Base-by-base conservation (phyloP, 1,284 basidiomycete species). In the Blastosporella zonata region DNA sequence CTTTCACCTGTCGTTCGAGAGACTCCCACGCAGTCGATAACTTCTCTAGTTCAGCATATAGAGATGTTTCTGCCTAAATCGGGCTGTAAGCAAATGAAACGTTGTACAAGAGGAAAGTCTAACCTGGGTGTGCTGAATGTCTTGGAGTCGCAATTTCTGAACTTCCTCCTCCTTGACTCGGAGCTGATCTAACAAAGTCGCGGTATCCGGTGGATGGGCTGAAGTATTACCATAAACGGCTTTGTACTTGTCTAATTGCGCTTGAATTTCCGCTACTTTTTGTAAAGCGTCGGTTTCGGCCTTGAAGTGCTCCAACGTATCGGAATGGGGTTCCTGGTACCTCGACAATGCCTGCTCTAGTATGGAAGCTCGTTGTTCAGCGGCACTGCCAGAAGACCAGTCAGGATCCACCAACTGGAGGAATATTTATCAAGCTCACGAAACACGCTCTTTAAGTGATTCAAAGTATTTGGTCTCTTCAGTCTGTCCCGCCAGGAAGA, bases 31-130 rank as follows among this genome's bases (percentile, higher is more conserved):
- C 86, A 40, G 82, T 78, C 12, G 92, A 93, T 22, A 98, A 66
- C 56, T 85, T 84, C 54, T 97, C 94, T 4, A 97, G 71, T 68
- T 98, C 95, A 33, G 82, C 74, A 60, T 90, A 96, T 18, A 95
- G 67, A 21, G 87, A 79, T n/a, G 82, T 75, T 55, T 91, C 86
- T 4, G 86, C 77, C 80, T 92, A 59, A 0, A 59, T 42, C 34
- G 42, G 18, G 45, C 35, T 39, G 21, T 49, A 37, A 46, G 38
- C 17, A 41, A 20, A 29, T 1, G 13, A 37, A 41, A 28, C 10
- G 39, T 22, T 2, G 3, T 1, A 25, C 18, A 12, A 34, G 1
- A 12, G 21, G 18, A 23, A 6, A 43, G 37, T 55, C 67, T 22
- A 47, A 81, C 82, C 68, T 79, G 72, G 43, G 68, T 68, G 38